phyloP scores from a whole-genome alignment of 2,329 filamentous ascomycete species.

The Malbranchea zuffiana region DNA sequence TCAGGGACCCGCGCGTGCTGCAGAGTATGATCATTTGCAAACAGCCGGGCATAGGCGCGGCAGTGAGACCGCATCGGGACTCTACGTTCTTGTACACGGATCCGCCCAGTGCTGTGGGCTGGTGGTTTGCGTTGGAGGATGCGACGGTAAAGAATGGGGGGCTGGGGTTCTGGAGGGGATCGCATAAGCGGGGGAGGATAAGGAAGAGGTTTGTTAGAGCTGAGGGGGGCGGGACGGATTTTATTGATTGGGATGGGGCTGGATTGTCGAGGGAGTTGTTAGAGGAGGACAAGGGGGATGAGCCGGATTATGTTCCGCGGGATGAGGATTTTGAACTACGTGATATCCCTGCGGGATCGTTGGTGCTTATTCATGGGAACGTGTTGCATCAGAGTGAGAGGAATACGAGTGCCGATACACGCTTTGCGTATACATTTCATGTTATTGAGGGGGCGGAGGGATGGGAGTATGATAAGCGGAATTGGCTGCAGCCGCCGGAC shows the following conservation, averaged over 20 bases:
- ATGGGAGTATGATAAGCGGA: slow-evolving; percentile 64
- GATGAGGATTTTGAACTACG: slow-evolving; percentile 60
- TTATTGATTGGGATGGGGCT: slow-evolving; percentile 57
- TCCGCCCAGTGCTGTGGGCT: slow-evolving; percentile 79
- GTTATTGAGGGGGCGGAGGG: slow-evolving; percentile 70
- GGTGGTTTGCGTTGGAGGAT: slow-evolving; percentile 96
- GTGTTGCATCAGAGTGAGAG: slow-evolving; percentile 90
- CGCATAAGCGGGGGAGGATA: slow-evolving; percentile 63
- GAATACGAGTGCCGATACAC: slow-evolving; percentile 73
- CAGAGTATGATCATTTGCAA: slow-evolving; percentile 99
- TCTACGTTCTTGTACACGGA: slow-evolving; percentile 85
- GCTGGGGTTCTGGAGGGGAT: slow-evolving; percentile 72
- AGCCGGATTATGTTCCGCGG: slow-evolving; percentile 45
- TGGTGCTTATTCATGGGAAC: slow-evolving; percentile 94
- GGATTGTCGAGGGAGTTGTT: slow-evolving; percentile 50
- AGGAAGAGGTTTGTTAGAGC: slow-evolving; percentile 57
- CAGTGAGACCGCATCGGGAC: slow-evolving; percentile 85
- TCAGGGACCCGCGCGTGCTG: slow-evolving; percentile 62
- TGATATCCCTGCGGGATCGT: slow-evolving; percentile 78
- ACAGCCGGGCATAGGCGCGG: slow-evolving; percentile 88
- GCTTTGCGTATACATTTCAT: slow-evolving; percentile 97
- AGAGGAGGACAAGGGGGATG: slow-evolving; percentile 33
- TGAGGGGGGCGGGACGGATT: slow-evolving; percentile 49
- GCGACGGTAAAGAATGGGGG: slow-evolving; percentile 79
- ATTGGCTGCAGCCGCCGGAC: slow-evolving; percentile 83